These are phyloP conservation scores for Gossypium mustelinum DNA, from an alignment of 345 rosid genomes.

Conservation along the genomic window DNA sequence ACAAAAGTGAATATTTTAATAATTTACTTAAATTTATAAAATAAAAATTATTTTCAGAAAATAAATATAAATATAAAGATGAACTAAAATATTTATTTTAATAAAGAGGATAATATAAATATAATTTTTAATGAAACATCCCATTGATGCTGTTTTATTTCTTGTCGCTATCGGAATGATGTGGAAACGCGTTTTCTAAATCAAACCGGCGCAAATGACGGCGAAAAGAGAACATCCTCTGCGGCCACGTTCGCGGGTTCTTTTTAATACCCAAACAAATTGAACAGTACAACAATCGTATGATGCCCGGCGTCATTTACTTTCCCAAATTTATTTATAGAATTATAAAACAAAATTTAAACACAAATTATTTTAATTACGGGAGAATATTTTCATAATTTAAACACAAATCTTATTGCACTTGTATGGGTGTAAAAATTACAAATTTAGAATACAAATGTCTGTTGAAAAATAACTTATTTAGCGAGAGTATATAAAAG, in stretches of 20 bases:
- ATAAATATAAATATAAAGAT: background rate
- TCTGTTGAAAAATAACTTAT: too few species aligned
- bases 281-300: background rate
- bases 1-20: accelerated
- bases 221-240: background rate
- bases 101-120: background rate
- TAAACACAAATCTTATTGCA: too few species aligned
- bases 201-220: background rate
- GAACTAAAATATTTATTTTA: too few species aligned
- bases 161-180: background rate
- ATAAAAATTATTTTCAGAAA: background rate
- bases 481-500: too few species aligned
- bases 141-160: background rate
- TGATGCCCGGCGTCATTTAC: background rate
- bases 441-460: too few species aligned
- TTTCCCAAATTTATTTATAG: too few species aligned
- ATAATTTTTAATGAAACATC: background rate
- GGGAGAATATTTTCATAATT: too few species aligned
- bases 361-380: too few species aligned
- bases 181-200: background rate
- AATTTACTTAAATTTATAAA: background rate
- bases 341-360: too few species aligned
- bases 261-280: background rate
- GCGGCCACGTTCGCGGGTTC: background rate
- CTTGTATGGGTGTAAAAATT: too few species aligned